Conservation (phyloP, 1,284 basidiomycete species). For the Cerioporus squamosus region DNA sequence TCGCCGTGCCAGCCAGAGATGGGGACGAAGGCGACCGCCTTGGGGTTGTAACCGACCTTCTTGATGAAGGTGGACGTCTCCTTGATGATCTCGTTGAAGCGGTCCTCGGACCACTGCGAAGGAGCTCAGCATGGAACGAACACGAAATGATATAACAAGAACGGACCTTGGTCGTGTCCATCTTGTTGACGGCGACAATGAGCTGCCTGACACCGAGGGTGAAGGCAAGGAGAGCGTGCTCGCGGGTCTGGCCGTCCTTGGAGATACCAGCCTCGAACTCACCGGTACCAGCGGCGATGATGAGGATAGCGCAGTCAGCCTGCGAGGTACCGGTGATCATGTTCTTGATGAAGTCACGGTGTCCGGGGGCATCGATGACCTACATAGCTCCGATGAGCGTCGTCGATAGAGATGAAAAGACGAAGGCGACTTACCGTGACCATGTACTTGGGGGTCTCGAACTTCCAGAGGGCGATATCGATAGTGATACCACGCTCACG, state of each 20-base stretch:
- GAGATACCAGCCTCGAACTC: constrained; percentile 99
- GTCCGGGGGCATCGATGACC: constrained; percentile 99
- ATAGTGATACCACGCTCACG: constrained; percentile 99
- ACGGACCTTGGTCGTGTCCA: constrained; percentile 94
- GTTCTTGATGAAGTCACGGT: constrained; percentile 99
- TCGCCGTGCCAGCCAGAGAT: constrained; percentile 99
- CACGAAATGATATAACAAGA: neutral
- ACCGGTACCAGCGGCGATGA: constrained; percentile 99
- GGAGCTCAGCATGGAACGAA: neutral
- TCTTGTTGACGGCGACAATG: constrained; percentile 99
- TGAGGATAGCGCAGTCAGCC: constrained; percentile 99
- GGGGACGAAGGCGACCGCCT: constrained; percentile 97
- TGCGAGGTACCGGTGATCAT: constrained; percentile 99
- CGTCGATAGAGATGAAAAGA: neutral
- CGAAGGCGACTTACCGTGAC: constrained; percentile 70
- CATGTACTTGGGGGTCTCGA: constrained; percentile 94
- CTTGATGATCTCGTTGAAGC: constrained; percentile 99
- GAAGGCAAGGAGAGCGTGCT: constrained; percentile 99
- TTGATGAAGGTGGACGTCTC: constrained; percentile 99
- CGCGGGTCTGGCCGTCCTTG: constrained; percentile 99
- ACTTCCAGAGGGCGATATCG: constrained; percentile 99
- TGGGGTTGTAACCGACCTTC: constrained; percentile 99
- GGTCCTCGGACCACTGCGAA: constrained; percentile 93
- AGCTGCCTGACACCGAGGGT: constrained; percentile 99
- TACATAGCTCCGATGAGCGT: constrained; percentile 32